phyloP scores from a whole-genome alignment of 2,329 filamentous ascomycete species.

The Ciborinia camelliae region DNA sequence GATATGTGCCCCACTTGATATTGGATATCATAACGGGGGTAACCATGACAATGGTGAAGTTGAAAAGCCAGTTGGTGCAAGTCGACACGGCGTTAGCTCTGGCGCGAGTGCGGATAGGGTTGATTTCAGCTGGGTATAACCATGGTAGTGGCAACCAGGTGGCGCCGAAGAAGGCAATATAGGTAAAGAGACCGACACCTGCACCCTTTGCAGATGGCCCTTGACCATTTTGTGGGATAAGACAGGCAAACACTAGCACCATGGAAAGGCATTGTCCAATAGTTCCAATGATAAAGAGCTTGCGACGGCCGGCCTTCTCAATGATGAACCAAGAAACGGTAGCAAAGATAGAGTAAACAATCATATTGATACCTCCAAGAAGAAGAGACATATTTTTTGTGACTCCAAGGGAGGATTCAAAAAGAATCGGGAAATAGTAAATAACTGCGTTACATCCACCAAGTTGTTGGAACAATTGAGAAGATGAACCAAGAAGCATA shows the following conservation, averaged over 20 bases:
- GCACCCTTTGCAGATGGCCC: slow-evolving; percentile 38
- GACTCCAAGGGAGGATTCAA: slow-evolving; percentile 47
- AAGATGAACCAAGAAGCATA: slow-evolving; percentile 49
- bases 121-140: slow-evolving; percentile 61
- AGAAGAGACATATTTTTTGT: slow-evolving; percentile 50
- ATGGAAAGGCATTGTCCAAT: slow-evolving; percentile 62
- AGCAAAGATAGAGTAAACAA: slow-evolving; percentile 52
- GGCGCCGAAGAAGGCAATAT: slow-evolving; percentile 59
- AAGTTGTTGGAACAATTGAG: slow-evolving; percentile 53
- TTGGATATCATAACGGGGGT: slow-evolving; percentile 41
- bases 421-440: slow-evolving; percentile 51
- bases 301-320: slow-evolving; percentile 62
- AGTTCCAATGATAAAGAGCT: slow-evolving; percentile 69
- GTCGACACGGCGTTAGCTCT: slow-evolving; percentile 63
- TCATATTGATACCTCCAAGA: slow-evolving; percentile 54
- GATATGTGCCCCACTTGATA: slow-evolving; percentile 39
- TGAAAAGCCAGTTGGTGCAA: slow-evolving; percentile 50
- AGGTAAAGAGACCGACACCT: slow-evolving; percentile 57
- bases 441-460: slow-evolving; percentile 46
- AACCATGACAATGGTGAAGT: slow-evolving; percentile 50
- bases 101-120: slow-evolving; percentile 56
- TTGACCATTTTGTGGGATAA: slow-evolving; percentile 36
- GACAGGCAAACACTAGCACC: slow-evolving; percentile 50
- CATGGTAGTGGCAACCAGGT: slow-evolving; percentile 60
- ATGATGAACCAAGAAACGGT: slow-evolving; percentile 51